A percentile compares a stretch with the other conserved stretches of the same genome.
These are phyloP conservation scores for Podaxis sp. DNA, from an alignment of 768 basidiomycete species.

Conservation along the genomic window DNA sequence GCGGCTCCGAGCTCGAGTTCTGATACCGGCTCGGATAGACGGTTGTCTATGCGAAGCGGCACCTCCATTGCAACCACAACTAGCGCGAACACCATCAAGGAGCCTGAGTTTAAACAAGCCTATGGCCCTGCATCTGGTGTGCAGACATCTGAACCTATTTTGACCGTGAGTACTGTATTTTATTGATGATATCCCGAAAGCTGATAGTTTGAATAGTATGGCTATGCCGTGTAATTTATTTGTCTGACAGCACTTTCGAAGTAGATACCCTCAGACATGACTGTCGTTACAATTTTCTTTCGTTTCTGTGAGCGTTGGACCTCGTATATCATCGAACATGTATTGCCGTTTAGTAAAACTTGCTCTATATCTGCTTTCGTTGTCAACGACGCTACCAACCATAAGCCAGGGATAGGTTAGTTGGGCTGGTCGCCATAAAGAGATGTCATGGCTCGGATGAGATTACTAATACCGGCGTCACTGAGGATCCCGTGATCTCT, in stretches of 20 bases:
- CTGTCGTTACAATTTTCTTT: neutral
- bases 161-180: neutral
- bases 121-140: neutral
- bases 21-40: neutral
- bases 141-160: neutral
- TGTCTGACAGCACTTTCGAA: neutral
- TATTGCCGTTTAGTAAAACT: neutral
- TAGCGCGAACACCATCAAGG: neutral
- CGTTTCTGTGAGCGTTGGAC: neutral
- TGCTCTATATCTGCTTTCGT: neutral
- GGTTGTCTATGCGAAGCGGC: neutral
- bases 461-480: neutral
- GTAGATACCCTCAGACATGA: neutral
- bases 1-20: neutral
- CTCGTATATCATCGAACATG: neutral
- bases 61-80: neutral
- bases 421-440: neutral
- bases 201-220: neutral
- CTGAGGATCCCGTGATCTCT: neutral
- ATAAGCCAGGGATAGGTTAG: neutral
- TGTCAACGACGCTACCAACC: no score
- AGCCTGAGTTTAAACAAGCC: neutral
- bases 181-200: neutral
- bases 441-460: slow-evolving; percentile 1
- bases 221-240: slow-evolving; percentile 6